These are phyloP conservation scores for Paracoccidioides brasiliensis DNA, from an alignment of 2,329 filamentous ascomycete species.

Conservation along the genomic window DNA sequence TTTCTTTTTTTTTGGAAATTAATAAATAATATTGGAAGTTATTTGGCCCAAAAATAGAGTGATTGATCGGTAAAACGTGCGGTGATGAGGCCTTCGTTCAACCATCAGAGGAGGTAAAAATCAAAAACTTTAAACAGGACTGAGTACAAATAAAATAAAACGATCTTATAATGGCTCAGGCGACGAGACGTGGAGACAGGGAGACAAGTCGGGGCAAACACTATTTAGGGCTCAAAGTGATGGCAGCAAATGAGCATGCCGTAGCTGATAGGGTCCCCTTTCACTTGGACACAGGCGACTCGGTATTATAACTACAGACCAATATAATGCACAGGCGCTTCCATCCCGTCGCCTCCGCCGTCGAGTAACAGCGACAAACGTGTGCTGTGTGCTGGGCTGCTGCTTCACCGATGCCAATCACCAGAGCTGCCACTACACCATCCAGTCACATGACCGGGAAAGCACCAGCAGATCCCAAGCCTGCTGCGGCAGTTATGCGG, in stretches of 20 bases:
- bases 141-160: background rate
- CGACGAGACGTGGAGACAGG: background rate
- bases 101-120: background rate
- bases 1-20: background rate
- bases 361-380: slow-evolving; percentile 12
- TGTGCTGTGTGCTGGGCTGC: slow-evolving; percentile 8
- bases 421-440: slow-evolving; percentile 10
- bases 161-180: background rate
- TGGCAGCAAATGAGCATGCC: background rate
- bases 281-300: background rate
- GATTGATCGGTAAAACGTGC: background rate
- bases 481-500: slow-evolving; percentile 12
- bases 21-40: background rate
- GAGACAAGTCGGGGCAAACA: background rate
- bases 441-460: slow-evolving; percentile 19
- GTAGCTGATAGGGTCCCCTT: background rate
- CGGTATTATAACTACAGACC: background rate
- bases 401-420: slow-evolving; percentile 11
- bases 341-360: slow-evolving; percentile 14
- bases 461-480: slow-evolving; percentile 14
- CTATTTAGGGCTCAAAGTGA: background rate
- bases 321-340: slow-evolving; percentile 5
- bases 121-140: background rate
- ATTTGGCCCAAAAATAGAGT: background rate
- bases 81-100: background rate